Evolutionary conservation across 345 rosid genomes (phyloP).

Genomic region (Citropsis articulata): DNA sequence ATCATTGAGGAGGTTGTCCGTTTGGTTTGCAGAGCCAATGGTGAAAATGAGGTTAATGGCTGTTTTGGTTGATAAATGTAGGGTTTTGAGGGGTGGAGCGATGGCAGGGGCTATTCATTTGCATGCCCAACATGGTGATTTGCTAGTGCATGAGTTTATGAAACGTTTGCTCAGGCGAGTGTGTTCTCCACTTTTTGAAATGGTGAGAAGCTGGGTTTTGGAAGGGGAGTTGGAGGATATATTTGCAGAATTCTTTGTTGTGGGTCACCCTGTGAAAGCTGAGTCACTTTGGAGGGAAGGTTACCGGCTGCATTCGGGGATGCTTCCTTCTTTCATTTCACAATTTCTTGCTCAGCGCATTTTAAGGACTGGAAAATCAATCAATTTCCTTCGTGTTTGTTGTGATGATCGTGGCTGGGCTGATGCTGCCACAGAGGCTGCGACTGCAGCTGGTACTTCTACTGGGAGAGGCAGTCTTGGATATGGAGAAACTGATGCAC

Average conservation of each 20-base stretch:
- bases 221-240: conserved; percentile 98
- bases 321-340: conserved; percentile 94
- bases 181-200: conserved; percentile 93
- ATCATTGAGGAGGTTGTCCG: conserved; percentile 79
- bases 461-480: conserved; percentile 91
- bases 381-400: conserved; percentile 92
- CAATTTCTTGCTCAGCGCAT: conserved; percentile 85
- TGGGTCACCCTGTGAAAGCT: conserved; percentile 89
- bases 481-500: conserved; percentile 96
- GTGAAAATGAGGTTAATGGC: conserved; percentile 99
- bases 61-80: conserved; percentile 90
- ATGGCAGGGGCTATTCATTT: conserved; percentile 97
- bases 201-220: conserved; percentile 99
- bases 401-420: conserved; percentile 98
- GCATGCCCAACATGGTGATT: conserved; percentile 95
- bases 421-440: conserved; percentile 87
- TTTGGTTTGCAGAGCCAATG: conserved; percentile 92
- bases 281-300: conserved; percentile 99
- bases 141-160: conserved; percentile 89
- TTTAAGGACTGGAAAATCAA: conserved; percentile 95
- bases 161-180: conserved; percentile 73
- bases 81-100: conserved; percentile 88
- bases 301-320: conserved; percentile 74
- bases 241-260: conserved; percentile 84
- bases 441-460: conserved; percentile 88